These are phyloP conservation scores for Blastobotrys illinoisensis DNA, from an alignment of 1,139 yeast genomes.

Conservation along the genomic window DNA sequence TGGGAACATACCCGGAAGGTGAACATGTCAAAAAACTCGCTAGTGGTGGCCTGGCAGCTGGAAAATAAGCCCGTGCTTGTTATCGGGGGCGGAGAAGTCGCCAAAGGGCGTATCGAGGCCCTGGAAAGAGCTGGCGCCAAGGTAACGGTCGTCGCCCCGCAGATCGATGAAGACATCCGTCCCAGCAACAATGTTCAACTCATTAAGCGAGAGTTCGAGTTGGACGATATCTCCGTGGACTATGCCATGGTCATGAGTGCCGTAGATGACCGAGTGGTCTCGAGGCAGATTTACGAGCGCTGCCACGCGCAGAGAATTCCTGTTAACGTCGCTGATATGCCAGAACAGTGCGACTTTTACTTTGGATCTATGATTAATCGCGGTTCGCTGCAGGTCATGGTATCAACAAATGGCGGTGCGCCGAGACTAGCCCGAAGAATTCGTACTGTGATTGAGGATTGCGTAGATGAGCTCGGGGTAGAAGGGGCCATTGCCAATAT, in stretches of 20 bases:
- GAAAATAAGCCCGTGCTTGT: slow-evolving; percentile 60
- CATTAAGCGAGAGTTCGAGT: slow-evolving; percentile 13
- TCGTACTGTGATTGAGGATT: slow-evolving; percentile 51
- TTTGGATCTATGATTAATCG: slow-evolving; percentile 75
- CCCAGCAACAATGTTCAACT: neutral
- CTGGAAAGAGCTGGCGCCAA: slow-evolving; percentile 64
- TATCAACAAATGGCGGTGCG: slow-evolving; percentile 76
- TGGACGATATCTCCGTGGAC: slow-evolving; percentile 14
- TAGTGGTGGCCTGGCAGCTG: slow-evolving; percentile 71
- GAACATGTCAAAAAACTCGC: slow-evolving; percentile 39
- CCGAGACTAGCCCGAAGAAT: slow-evolving; percentile 69
- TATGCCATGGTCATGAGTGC: slow-evolving; percentile 72
- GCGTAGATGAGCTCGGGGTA: slow-evolving; percentile 30
- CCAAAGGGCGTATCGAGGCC: slow-evolving; percentile 62
- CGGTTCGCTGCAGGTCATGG: slow-evolving; percentile 78
- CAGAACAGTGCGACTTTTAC: slow-evolving; percentile 76
- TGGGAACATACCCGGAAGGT: too few species aligned
- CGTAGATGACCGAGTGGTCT: slow-evolving; percentile 62
- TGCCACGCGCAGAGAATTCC: slow-evolving; percentile 51
- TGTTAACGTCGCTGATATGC: slow-evolving; percentile 82
- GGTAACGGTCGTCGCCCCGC: slow-evolving; percentile 62
- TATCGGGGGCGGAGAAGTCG: slow-evolving; percentile 82
- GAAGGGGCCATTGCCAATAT: slow-evolving; percentile 57
- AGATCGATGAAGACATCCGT: slow-evolving; percentile 41
- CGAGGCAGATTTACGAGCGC: slow-evolving; percentile 53